Conservation (phyloP, 768 basidiomycete species). For the Trametes sanguinea region DNA sequence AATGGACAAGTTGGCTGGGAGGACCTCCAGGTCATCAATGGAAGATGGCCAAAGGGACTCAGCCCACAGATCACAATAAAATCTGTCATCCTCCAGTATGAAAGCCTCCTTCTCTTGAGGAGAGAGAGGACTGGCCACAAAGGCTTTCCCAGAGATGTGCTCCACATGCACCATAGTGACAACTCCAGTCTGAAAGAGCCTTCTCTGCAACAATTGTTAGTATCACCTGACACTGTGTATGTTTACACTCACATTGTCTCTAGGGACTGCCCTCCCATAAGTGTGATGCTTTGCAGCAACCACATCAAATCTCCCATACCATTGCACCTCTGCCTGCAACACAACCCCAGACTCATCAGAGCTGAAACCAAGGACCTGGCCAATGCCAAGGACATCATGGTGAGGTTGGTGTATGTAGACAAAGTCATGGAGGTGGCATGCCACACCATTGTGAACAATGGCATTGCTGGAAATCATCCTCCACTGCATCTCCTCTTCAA, state of each 20-base stretch:
- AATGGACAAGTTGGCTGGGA: neutral
- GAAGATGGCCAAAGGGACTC: constrained; percentile 7
- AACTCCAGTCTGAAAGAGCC: constrained; percentile 44
- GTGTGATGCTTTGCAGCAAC: constrained; percentile 24
- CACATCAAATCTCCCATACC: constrained; percentile 51
- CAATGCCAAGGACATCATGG: constrained; percentile 48
- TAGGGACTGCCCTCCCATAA: neutral
- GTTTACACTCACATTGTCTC: constrained; percentile 16
- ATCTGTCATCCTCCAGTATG: constrained; percentile 60
- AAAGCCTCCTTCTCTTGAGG: constrained; percentile 40
- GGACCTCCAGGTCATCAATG: constrained; percentile 17
- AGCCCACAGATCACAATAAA: constrained; percentile 47
- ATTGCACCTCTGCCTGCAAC: constrained; percentile 39
- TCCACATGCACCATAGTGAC: constrained; percentile 32
- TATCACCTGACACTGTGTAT: no score
- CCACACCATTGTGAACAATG: constrained; percentile 42
- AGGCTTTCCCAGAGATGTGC: constrained; percentile 57
- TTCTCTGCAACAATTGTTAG: constrained; percentile 24
- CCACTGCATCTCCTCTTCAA: constrained; percentile 31
- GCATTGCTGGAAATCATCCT: constrained; percentile 36
- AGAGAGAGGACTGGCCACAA: constrained; percentile 43
- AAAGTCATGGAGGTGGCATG: constrained; percentile 63
- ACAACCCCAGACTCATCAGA: constrained; percentile 25
- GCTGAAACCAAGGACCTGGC: constrained; percentile 51
- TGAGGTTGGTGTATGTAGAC: constrained; percentile 48